phyloP scores from a whole-genome alignment of 257 asterid species.

The Fraxinus quadrangulata region DNA sequence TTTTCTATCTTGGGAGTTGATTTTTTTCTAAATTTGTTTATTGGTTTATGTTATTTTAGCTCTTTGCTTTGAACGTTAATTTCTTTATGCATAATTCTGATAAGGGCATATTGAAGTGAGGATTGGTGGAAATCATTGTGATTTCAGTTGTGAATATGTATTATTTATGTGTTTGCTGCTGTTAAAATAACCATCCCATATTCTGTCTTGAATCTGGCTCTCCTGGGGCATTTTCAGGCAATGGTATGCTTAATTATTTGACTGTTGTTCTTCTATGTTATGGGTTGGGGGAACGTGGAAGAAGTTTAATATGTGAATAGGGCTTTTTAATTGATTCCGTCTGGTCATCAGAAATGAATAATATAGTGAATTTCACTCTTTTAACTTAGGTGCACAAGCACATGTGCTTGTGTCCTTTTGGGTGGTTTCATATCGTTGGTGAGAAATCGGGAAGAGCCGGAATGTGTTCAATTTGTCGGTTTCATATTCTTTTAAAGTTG shows the following conservation, averaged over 20 bases:
- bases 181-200: neutral
- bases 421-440: neutral
- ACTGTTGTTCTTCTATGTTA: neutral
- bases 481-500: neutral
- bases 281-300: neutral
- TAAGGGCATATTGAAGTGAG: neutral
- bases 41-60: neutral
- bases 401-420: neutral
- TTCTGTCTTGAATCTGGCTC: neutral
- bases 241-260: neutral
- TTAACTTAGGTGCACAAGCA: neutral
- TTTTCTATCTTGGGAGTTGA: neutral
- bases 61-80: neutral
- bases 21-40: neutral
- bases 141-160: neutral
- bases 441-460: conserved; percentile 10
- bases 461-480: conserved; percentile 7
- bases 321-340: neutral
- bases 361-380: neutral
- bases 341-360: neutral
- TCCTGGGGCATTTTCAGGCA: neutral
- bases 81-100: neutral
- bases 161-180: neutral
- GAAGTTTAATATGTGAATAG: neutral
- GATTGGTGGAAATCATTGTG: neutral